A percentile compares a stretch with the other conserved stretches of the same genome.
Evolutionary conservation across 2,329 filamentous ascomycete species (phyloP).

Genomic region (Pseudogymnoascus sp.): DNA sequence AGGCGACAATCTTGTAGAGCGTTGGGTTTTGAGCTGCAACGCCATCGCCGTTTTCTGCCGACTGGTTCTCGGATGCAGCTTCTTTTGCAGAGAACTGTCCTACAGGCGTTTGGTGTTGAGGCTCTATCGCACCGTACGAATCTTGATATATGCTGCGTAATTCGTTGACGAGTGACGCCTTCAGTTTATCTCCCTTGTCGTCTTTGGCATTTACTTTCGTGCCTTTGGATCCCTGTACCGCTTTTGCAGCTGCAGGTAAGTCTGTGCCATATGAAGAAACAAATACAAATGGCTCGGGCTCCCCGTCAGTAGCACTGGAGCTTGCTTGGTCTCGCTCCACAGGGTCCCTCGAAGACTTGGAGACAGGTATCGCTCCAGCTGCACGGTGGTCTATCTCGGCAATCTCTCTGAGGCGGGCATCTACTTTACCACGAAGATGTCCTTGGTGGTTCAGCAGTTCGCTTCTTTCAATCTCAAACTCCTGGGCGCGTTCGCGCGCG

Average conservation of each 20-base stretch:
- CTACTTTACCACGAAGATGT: constrained; percentile 15
- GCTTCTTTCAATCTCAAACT: constrained; percentile 19
- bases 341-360: background rate
- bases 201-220: background rate
- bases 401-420: constrained; percentile 17
- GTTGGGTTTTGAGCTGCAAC: constrained; percentile 17
- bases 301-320: background rate
- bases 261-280: constrained; percentile 3
- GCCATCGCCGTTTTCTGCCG: background rate
- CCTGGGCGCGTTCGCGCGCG: constrained; percentile 17
- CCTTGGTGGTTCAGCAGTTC: constrained; percentile 20
- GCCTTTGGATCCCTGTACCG: constrained; percentile 16
- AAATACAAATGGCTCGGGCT: background rate
- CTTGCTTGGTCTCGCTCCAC: background rate
- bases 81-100: background rate
- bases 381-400: constrained; percentile 11
- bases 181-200: constrained; percentile 19
- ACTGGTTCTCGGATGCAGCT: background rate
- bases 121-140: constrained; percentile 33
- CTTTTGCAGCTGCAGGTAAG: constrained; percentile 15
- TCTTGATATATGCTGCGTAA: constrained; percentile 37
- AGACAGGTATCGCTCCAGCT: constrained; percentile 31
- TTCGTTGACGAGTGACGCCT: constrained; percentile 29
- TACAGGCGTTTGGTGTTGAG: constrained; percentile 24
- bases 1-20: constrained; percentile 60